Base-by-base conservation (phyloP, 805 yeast species). In the Diddensiella transvaalensis region DNA sequence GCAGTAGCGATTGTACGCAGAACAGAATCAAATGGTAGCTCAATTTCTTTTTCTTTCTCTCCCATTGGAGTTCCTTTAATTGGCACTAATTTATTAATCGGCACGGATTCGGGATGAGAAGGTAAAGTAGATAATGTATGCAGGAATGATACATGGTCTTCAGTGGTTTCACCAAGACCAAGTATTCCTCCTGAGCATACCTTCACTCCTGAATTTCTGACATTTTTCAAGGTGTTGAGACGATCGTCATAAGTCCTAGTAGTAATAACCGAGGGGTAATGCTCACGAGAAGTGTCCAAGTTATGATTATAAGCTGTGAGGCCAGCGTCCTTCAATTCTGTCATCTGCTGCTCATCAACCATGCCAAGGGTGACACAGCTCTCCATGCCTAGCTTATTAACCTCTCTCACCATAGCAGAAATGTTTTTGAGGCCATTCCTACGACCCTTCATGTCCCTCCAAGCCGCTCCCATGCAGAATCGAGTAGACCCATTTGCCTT, bases 391-490 rank as follows among this genome's bases (percentile, higher is more conserved):
- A 85, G 63, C 21, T 77, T 81, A 57, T 83, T 80, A 43, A 85
- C 82, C 48, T 69, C 75, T 23, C 69, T 62, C 29, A 85, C 81
- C 90, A 85, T 85, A 44, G 78, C 76, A 22, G 78, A 69, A 48
- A 85, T 83, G 52, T 71, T 77, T 50, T 74, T 77, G 52, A 85
- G 61, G 0, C 84, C 87, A 15, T 80, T 75, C 63, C 83, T 85
- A 42, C 93, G 71, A 15, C 93, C 91, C 42, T 71, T 70, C 93
- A 85, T 85, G 52, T 84, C 91, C 62, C 93, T 75, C 93, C 91
- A 86, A 1, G 93, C 93, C 8, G 91, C 87, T 41, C 93, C 93
- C 81, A 85, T 77, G 61, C 93, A 85, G 61, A 85, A 85, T 54
- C 93, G 71, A 0, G 93, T 85, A 1, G 85, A 76, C 0, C 91